Base-by-base conservation (phyloP, 148 eudicot species). In the Mesembryanthemum crystallinum region DNA sequence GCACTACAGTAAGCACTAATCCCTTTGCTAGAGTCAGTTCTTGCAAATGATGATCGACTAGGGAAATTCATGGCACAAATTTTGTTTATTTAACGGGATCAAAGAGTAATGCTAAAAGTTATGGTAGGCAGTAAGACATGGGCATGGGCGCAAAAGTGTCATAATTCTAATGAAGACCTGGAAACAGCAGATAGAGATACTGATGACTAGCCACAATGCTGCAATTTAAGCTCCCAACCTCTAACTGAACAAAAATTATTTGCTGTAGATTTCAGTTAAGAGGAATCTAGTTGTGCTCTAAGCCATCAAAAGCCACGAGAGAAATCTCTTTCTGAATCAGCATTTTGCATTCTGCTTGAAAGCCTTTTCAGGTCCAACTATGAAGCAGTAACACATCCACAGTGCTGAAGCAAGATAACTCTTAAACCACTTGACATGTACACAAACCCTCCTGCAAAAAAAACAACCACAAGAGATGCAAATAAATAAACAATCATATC, bases 21-120 rank as follows among this genome's bases (percentile, higher is more conserved):
- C 47, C 82, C 82, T 63, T 77, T 82, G 29, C 67, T 74, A 70
- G 79, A 58, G 27, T 58, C 68, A 64, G 57, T 54, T 67, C 47
- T 52, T 45, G 33, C 28, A 27, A 71, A 33, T 21, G 82, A 64
- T 47, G 62, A 51, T 57, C 69, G 69, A 8, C 75, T 59, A 55
- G 79, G 57, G 65, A 66, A 68, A 61, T 63, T 78, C 85, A 82
- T 82, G 37, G 67, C 59, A 33, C 37, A 18, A 39, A 66, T 25
- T 11, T 18, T 76, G 51, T 66, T 64, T 64, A 29, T 23, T 17
- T 54, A 73, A 57, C 30, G 12, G 28, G 64, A 27, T 27, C 3
- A 8, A 59, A 12, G 30, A 25, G 21, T 57, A 59, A 27, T 59
- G 62, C 62, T 58, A 58, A 21, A 70, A 20, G 49, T 29, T 20